These are phyloP conservation scores for Clonostachys byssicola DNA, from an alignment of 2,329 filamentous ascomycete genomes.

Conservation along the genomic window DNA sequence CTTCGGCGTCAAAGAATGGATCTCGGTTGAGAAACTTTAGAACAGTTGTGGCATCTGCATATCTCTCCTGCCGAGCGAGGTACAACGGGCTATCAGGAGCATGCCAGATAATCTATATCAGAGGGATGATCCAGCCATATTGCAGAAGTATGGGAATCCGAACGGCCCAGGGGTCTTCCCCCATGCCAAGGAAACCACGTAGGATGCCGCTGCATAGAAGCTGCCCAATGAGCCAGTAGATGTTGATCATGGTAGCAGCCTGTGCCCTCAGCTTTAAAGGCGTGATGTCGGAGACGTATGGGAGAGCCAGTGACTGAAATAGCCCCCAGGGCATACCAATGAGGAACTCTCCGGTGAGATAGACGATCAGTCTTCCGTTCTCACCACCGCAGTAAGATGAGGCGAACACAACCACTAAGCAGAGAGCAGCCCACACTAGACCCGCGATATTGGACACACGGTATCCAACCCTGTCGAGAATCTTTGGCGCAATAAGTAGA, in stretches of 20 bases:
- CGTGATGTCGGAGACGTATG: conserved; percentile 29
- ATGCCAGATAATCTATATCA: conserved; percentile 21
- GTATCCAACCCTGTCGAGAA: conserved; percentile 7
- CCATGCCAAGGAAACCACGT: conserved; percentile 16
- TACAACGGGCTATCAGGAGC: conserved; percentile 34
- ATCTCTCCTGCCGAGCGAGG: conserved; percentile 22
- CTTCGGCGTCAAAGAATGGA: conserved; percentile 19
- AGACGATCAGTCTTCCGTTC: conserved; percentile 6
- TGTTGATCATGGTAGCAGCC: conserved; percentile 29
- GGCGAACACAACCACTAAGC: neutral
- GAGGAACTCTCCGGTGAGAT: conserved; percentile 24
- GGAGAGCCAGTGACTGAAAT: conserved; percentile 24
- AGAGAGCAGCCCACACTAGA: neutral
- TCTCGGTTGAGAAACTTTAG: conserved; percentile 18
- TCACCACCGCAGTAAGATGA: neutral
- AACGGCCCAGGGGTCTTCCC: conserved; percentile 22
- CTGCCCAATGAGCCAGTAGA: conserved; percentile 34
- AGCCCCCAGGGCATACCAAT: conserved; percentile 26
- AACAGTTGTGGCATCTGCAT: conserved; percentile 18
- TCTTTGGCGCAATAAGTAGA: conserved; percentile 6
- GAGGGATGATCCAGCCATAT: conserved; percentile 28
- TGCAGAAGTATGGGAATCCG: conserved; percentile 31
- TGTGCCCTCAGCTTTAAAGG: conserved; percentile 25
- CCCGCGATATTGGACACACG: neutral
- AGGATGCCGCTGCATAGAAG: conserved; percentile 24